Evolutionary conservation across 768 basidiomycete genomes (phyloP).

Genomic region (Gymnopilus junonius): DNA sequence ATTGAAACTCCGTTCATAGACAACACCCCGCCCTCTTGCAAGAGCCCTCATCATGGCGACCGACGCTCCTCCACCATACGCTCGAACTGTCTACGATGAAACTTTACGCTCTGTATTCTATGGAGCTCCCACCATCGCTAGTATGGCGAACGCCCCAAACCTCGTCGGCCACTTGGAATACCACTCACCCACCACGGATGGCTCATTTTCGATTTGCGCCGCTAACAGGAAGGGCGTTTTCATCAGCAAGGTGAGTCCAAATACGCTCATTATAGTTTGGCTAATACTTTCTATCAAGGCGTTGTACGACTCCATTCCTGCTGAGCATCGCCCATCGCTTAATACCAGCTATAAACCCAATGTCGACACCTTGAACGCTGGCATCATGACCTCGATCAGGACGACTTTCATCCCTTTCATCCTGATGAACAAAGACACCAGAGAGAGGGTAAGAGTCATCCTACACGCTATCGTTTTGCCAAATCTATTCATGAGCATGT

Average conservation of each 20-base stretch:
- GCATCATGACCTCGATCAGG: neutral
- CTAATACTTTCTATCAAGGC: neutral
- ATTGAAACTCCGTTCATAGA: neutral
- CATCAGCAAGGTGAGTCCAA: neutral
- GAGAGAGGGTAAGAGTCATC: neutral
- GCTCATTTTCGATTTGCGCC: slow-evolving; percentile 5
- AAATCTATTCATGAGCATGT: slow-evolving; percentile 1
- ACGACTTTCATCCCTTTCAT: neutral
- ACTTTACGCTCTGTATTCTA: neutral
- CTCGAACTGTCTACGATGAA: slow-evolving; percentile 5
- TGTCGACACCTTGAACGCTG: neutral
- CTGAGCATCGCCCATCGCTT: neutral
- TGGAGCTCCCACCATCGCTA: neutral
- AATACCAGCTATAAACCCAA: neutral
- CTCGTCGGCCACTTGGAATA: slow-evolving; percentile 1
- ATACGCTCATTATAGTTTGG: neutral
- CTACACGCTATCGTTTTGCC: neutral
- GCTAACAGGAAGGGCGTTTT: neutral
- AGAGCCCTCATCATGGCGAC: neutral
- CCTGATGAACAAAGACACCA: neutral
- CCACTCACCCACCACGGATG: slow-evolving; percentile 3
- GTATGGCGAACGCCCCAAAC: neutral
- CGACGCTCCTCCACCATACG: neutral
- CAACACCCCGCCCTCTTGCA: no score
- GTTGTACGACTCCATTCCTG: neutral